Base-by-base conservation (phyloP, 179 eudicot genomes). In the Nepenthes alata region DNA sequence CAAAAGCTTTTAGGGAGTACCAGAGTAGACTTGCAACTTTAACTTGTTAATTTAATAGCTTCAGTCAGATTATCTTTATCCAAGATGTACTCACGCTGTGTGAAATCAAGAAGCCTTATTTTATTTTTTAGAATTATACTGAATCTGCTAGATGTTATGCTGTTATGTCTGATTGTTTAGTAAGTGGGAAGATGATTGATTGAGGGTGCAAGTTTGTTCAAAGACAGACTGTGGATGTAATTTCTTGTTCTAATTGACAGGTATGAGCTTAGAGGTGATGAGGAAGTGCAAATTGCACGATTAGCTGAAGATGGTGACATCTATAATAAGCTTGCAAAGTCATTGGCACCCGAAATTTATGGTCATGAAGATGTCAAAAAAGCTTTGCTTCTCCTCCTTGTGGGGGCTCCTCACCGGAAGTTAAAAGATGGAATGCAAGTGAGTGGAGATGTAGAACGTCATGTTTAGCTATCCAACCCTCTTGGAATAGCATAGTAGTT, bases 361-460 rank as follows among this genome's bases (percentile, higher is more conserved):
- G 98, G 98, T 35, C 98, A 93, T 78, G 98, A 89, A 64, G 98
- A 93, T 87, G 85, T 93, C 44, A 93, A 93, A 66, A 93, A 93
- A 67, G 98, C 95, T 59, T 82, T 93, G 63, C 85, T 93, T 64
- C 85, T 93, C 65, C 97, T 93, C 47, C 89, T 93, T 63, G 95
- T 87, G 50, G 98, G 98, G 53, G 98, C 98, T 77, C 98, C 98
- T 71, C 90, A 87, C 63, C 72, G 93, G 61, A 89, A 78, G 62
- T 64, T 93, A 65, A 93, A 89, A 74, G 98, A 93, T 63, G 98
- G 98, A 73, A 93, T 93, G 98, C 88, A 85, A 84, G 98, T 93
- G 80, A 64, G 41, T 13, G 59, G 58, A 45, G 41, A 7, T 25
- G 2, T 9, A 14, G 4, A 11, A 50, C 1, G 4, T 11, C 4